Evolutionary conservation across 2,329 filamentous ascomycete genomes (phyloP).

Genomic region (Aspergillus brunneoviolaceus): DNA sequence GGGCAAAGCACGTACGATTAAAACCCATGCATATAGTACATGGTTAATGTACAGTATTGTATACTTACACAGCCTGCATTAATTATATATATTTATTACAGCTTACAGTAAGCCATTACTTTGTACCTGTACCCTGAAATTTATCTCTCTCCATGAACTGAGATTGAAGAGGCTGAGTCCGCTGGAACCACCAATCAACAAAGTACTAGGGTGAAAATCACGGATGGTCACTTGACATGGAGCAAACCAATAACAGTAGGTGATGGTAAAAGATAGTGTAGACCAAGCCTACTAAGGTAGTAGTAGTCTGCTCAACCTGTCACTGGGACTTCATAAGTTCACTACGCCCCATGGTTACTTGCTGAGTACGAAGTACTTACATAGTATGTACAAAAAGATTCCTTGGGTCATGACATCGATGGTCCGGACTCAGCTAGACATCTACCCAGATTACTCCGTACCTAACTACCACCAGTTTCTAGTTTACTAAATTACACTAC

Average conservation of each 20-base stretch:
- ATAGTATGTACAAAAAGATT: neutral
- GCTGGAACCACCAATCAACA: slow-evolving; percentile 25
- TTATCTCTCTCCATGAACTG: neutral
- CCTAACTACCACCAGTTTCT: neutral
- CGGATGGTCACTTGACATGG: slow-evolving; percentile 41
- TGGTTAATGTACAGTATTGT: no score
- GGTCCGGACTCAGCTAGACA: neutral
- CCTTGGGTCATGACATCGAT: slow-evolving; percentile 11
- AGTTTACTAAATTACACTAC: no score
- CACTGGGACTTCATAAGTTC: slow-evolving; percentile 11
- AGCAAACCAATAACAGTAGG: slow-evolving; percentile 13
- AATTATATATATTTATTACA: no score
- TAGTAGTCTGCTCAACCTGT: slow-evolving; percentile 9
- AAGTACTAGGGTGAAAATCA: slow-evolving; percentile 34
- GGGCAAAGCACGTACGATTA: no score
- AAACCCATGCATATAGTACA: no score
- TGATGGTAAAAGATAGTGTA: slow-evolving; percentile 7
- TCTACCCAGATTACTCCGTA: neutral
- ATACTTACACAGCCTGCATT: no score
- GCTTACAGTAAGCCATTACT: no score
- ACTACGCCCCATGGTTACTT: no score
- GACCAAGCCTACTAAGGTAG: neutral
- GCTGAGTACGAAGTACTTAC: no score
- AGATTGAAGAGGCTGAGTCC: neutral
- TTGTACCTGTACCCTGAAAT: no score